phyloP scores from a whole-genome alignment of 495 filamentous ascomycete genomes.

The Aspergillus funiculosus region DNA sequence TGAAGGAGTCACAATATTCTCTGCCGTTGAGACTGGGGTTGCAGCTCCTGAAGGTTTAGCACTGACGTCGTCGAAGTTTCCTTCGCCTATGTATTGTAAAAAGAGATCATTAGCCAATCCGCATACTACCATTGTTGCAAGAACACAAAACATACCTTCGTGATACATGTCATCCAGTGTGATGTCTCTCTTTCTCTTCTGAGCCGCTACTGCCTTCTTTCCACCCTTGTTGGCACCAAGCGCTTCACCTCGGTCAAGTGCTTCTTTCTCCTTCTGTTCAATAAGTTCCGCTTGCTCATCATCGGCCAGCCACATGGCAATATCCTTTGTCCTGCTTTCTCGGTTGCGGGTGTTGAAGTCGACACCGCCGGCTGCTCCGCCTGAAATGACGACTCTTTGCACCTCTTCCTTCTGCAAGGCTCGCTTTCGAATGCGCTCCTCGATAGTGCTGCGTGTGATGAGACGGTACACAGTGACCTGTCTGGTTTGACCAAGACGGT shows the following conservation, averaged over 20 bases:
- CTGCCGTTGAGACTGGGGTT: slow-evolving; percentile 61
- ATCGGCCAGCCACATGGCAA: slow-evolving; percentile 94
- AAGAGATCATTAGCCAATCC: neutral
- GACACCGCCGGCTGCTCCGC: slow-evolving; percentile 73
- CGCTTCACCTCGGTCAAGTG: slow-evolving; percentile 52
- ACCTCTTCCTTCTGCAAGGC: slow-evolving; percentile 99
- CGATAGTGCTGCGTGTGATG: slow-evolving; percentile 94
- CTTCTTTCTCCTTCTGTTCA: slow-evolving; percentile 80
- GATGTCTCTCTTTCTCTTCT: slow-evolving; percentile 66
- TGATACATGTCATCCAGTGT: slow-evolving; percentile 97
- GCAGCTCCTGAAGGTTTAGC: slow-evolving; percentile 77
- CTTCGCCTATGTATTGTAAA: slow-evolving; percentile 63
- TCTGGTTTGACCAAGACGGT: slow-evolving; percentile 92
- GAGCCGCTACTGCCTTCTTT: slow-evolving; percentile 46
- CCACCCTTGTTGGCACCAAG: slow-evolving; percentile 49
- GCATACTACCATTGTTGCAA: neutral
- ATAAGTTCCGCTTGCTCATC: slow-evolving; percentile 90
- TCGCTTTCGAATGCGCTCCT: slow-evolving; percentile 96
- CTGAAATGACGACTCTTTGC: slow-evolving; percentile 95
- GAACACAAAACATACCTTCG: slow-evolving; percentile 62
- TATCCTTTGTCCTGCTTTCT: slow-evolving; percentile 91
- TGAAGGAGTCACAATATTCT: slow-evolving; percentile 40
- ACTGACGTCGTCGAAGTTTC: slow-evolving; percentile 79
- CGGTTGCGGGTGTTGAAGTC: slow-evolving; percentile 89
- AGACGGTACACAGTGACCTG: slow-evolving; percentile 97